Percentiles rank a stretch among this genome's conserved stretches.
These are phyloP conservation scores for Tremellales sp. DNA, from an alignment of 1,284 basidiomycete genomes.

Conservation along the genomic window DNA sequence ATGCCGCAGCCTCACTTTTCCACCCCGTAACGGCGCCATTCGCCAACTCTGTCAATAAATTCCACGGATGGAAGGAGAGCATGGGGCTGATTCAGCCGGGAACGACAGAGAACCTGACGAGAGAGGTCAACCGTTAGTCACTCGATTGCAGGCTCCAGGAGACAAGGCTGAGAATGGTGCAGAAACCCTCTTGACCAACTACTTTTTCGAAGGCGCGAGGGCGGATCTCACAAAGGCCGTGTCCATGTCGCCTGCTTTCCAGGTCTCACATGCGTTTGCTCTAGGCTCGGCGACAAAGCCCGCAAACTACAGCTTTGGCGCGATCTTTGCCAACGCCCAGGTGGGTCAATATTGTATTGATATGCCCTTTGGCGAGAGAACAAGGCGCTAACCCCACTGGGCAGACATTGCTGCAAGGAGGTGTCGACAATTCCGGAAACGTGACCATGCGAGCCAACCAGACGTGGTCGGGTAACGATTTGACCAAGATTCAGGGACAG, in stretches of 20 bases:
- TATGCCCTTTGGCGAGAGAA: background rate
- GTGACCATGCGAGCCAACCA: conserved; percentile 87
- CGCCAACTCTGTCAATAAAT: conserved; percentile 63
- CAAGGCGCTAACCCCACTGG: background rate
- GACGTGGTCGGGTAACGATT: conserved; percentile 73
- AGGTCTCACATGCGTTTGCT: conserved; percentile 94
- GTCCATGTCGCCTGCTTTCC: conserved; percentile 91
- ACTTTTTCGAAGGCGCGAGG: conserved; percentile 92
- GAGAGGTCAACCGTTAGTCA: conserved; percentile 76
- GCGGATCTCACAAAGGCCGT: conserved; percentile 94
- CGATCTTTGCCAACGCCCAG: conserved; percentile 81
- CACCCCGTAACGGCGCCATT: conserved; percentile 53
- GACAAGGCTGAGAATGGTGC: conserved; percentile 1
- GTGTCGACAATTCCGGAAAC: conserved; percentile 87
- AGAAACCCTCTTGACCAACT: conserved; percentile 91
- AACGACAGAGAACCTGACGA: conserved; percentile 81
- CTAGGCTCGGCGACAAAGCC: conserved; percentile 56
- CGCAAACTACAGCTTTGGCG: conserved; percentile 89
- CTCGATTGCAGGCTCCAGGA: background rate
- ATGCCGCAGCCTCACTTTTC: conserved; percentile 36
- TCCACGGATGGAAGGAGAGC: conserved; percentile 72
- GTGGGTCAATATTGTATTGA: conserved; percentile 51
- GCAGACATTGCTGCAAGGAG: conserved; percentile 88
- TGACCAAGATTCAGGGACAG: conserved; percentile 87
- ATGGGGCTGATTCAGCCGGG: conserved; percentile 83